Base-by-base conservation (phyloP, 2,329 filamentous ascomycete species). In the Neofusicoccum ribis region DNA sequence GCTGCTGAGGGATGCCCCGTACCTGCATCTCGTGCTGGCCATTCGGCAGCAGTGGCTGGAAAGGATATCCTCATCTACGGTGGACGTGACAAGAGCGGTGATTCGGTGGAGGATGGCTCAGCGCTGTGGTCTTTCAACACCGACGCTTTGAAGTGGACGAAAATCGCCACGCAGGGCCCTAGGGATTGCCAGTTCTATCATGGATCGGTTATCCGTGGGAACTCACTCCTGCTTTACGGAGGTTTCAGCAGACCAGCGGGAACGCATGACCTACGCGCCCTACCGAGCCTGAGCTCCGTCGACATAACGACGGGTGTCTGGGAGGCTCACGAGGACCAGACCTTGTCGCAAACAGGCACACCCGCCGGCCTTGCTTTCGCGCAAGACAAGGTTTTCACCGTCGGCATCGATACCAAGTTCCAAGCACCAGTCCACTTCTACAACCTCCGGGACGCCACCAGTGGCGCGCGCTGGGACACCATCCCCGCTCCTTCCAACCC, bases 401-500 rank as follows among this genome's bases (percentile, higher is more conserved):
- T 82, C 36, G 74, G 75, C n/a, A 71, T 73, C 5, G 73, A 71
- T 64, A 72, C 71, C 41, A 66, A 75, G 51, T 68, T 77, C 12
- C 71, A 77, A 63, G 68, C 58, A 63, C 74, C 11, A 12, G 59
- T 64, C 49, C 65, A 56, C 47, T 52, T 43, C 54, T 65, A 51
- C 67, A 75, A 54, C 69, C 74, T 68, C 66, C 67, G n/a, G 64
- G 68, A 2, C 67, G 67, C 3, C 66, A 67, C 43, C 67, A 70
- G 12, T 65, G 36, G 70, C 8, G 70, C 68, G 43, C 68, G 71
- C 17, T 81, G 80, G 80, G 72, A 77, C 7, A 78, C 75, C 3
- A 73, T 77, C 27, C 72, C 74, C 0, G 80, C 81, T 63, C 78
- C 79, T 0, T 79, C 78, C 2, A 80, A 81, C 52, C 79, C 79